These are phyloP conservation scores for Saccharomyces eubayanus DNA, from an alignment of 805 yeast genomes.

Conservation along the genomic window DNA sequence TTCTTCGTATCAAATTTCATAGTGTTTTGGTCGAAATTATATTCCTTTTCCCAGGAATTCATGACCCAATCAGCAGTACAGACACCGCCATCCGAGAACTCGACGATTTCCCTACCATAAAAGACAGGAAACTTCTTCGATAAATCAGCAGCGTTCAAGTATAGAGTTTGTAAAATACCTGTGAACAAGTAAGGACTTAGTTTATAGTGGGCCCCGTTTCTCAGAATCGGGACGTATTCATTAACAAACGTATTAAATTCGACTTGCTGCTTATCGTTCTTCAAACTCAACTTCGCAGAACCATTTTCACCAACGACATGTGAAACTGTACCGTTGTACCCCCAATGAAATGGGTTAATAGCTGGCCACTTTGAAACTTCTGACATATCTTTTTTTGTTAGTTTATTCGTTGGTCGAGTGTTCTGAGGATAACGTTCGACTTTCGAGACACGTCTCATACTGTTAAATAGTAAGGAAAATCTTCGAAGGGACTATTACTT, in stretches of 20 bases:
- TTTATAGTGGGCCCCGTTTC: conserved; percentile 41
- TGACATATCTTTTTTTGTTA: not conserved
- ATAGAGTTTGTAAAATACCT: conserved; percentile 73
- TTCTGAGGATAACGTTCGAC: not conserved
- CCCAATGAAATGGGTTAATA: conserved; percentile 30
- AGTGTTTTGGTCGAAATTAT: conserved; percentile 10
- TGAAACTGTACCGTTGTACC: conserved; percentile 28
- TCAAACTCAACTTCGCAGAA: conserved; percentile 16
- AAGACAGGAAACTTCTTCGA: conserved; percentile 47
- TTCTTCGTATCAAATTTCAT: conserved; percentile 19
- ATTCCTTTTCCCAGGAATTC: conserved; percentile 19
- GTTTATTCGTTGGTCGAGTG: not conserved
- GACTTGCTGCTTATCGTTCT: conserved; percentile 11
- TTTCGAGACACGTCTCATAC: not conserved
- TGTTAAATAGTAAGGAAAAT: not conserved
- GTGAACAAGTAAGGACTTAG: conserved; percentile 57
- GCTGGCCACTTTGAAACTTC: conserved; percentile 8
- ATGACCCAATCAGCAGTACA: conserved; percentile 67
- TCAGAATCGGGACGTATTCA: conserved; percentile 38
- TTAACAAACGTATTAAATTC: conserved; percentile 20
- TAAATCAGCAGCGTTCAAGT: conserved; percentile 48
- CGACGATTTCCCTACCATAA: conserved; percentile 64
- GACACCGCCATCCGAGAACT: conserved; percentile 57
- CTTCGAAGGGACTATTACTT: not conserved
- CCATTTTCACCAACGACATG: conserved; percentile 21